These are phyloP conservation scores for Trichoderma virens DNA, from an alignment of 495 filamentous ascomycete species.

Conservation along the genomic window DNA sequence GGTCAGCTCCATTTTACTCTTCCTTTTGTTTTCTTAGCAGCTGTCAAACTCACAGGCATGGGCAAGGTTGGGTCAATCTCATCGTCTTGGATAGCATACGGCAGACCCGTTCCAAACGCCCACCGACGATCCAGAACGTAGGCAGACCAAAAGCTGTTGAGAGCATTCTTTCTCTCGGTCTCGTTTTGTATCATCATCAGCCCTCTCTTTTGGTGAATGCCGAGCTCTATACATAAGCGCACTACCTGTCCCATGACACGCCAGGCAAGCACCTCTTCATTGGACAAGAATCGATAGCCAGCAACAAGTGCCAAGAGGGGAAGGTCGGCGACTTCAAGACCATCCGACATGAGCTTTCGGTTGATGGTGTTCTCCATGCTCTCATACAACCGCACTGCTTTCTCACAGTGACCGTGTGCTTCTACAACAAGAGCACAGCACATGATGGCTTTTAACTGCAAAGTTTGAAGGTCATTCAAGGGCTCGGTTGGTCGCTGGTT, in stretches of 20 bases:
- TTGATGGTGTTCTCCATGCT: conserved; percentile 63
- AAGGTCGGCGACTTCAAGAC: conserved; percentile 58
- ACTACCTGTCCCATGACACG: conserved; percentile 68
- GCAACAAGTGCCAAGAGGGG: conserved; percentile 68
- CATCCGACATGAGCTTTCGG: conserved; percentile 56
- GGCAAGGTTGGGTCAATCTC: conserved; percentile 75
- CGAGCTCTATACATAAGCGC: conserved; percentile 71
- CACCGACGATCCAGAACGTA: conserved; percentile 75
- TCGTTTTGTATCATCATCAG: conserved; percentile 56
- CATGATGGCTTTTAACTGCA: conserved; percentile 70
- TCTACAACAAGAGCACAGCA: conserved; percentile 68
- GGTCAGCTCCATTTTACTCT: conserved; percentile 1
- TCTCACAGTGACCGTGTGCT: conserved; percentile 65
- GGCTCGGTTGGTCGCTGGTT: conserved; percentile 37
- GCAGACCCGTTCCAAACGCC: conserved; percentile 74
- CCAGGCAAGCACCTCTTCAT: conserved; percentile 75
- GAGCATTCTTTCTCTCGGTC: conserved; percentile 53
- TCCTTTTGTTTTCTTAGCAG: neutral
- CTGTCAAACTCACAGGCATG: conserved; percentile 54
- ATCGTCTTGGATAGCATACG: conserved; percentile 72
- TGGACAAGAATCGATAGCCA: conserved; percentile 76
- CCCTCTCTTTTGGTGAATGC: conserved; percentile 68
- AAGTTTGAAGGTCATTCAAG: conserved; percentile 59
- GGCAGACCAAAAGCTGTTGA: conserved; percentile 70
- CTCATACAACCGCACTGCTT: conserved; percentile 61